Evolutionary conservation across 1,284 basidiomycete species (phyloP), one percentile per base, ranked within the genome.

Genomic region (Ustilago curta): DNA sequence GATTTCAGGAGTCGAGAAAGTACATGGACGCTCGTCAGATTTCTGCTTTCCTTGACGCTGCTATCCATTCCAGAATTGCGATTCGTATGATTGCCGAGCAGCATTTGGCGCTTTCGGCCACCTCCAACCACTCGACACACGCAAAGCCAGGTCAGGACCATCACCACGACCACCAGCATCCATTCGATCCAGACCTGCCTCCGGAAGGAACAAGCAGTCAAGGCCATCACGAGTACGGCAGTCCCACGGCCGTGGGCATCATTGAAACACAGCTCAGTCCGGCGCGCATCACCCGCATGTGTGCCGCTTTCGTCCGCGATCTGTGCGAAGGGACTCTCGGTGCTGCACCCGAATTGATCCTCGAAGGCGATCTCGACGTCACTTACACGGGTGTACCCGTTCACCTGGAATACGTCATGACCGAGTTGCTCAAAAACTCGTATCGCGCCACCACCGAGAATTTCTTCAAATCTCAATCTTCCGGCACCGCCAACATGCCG

Each of bases 51-150:
- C 86, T 96, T 32, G 92, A 96, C 81, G 90, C 90, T 25, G 91
- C 93, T 19, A 94, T 96, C 79, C 91, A 91, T 32, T 93, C 91
- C 77, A 90, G 94, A 45, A 94, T 95, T 62, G 92, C 92, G 32
- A 91, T 95, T 31, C 91, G 94, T 19, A 87, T 96, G 56, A 94
- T 95, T 72, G 94, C 93, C 44, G 94, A 96, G 83, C 94, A 96
- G 82, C 94, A 96, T 82, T 91, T 96, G 42, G 91, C 93, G 2
- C 87, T 95, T 21, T 70, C 76, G 0, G 76, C 72, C 19, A 70
- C 68, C 5, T 71, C 73, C 4, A 48, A 63, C 4, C 53, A 54
- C n/a, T 47, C 44, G 14, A 25, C 39, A 3, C 60, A 63, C 19
- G 23, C 57, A 14, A 35, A 50, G 29, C 42, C 56, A 37, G 18